Conservation (phyloP, 225 moss, liverwort and hornwort species). For the Pleurozium schreberi region DNA sequence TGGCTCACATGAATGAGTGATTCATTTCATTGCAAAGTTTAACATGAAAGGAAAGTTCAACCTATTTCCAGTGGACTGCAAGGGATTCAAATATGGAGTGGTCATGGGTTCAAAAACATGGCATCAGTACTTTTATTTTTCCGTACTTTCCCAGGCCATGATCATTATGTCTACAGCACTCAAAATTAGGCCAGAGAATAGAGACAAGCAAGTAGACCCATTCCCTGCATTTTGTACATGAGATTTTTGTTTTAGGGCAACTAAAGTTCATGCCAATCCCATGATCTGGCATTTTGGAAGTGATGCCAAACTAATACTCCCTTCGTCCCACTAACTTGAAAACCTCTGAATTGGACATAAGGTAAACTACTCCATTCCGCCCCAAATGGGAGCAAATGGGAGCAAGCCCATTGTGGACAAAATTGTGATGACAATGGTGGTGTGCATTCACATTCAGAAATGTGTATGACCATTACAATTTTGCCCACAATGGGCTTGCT, state of each 20-base stretch:
- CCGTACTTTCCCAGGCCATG: not conserved
- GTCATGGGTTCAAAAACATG: not conserved
- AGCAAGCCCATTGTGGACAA: too few relatives aligned
- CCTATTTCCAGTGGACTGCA: not conserved
- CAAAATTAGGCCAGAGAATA: not conserved
- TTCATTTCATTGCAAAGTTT: too few relatives aligned
- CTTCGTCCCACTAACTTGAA: not conserved
- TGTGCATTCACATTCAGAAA: too few relatives aligned
- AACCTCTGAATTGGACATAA: too few relatives aligned
- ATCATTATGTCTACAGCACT: not conserved
- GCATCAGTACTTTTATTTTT: not conserved
- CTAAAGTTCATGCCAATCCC: not conserved
- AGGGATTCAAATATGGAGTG: not conserved
- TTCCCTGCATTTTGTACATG: not conserved
- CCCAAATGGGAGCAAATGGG: too few relatives aligned
- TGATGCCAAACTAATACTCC: not conserved
- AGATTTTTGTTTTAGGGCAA: not conserved
- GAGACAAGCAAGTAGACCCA: not conserved
- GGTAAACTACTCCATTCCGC: too few relatives aligned
- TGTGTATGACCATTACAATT: too few relatives aligned
- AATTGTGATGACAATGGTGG: too few relatives aligned
- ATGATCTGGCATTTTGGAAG: not conserved
- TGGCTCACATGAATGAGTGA: not conserved
- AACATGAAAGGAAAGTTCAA: not conserved
- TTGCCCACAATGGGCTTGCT: too few relatives aligned